Percentiles rank a stretch among this genome's conserved stretches.
Evolutionary conservation across 2,329 filamentous ascomycete genomes (phyloP).

Genomic region (Periglandula ipomoeae): DNA sequence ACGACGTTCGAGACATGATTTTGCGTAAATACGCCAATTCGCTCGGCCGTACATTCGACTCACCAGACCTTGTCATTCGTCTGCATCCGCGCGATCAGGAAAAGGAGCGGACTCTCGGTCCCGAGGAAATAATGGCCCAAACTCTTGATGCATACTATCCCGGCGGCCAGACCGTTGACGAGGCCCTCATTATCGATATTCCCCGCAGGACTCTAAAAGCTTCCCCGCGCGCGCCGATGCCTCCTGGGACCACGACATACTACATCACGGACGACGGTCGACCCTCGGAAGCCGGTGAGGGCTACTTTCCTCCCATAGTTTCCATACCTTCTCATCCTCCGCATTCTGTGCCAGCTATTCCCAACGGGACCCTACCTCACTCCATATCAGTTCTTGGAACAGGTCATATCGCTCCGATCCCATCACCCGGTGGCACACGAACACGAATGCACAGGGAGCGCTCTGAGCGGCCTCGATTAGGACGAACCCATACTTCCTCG

Average conservation of each 20-base stretch:
- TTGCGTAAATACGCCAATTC: conserved; percentile 91
- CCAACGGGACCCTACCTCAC: conserved; percentile 32
- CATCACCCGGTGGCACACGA: conserved; percentile 66
- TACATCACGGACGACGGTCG: conserved; percentile 53
- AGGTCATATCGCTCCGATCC: conserved; percentile 69
- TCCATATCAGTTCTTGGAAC: conserved; percentile 76
- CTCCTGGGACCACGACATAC: conserved; percentile 36
- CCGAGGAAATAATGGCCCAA: conserved; percentile 74
- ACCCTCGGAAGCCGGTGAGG: conserved; percentile 60
- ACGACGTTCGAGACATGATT: conserved; percentile 89
- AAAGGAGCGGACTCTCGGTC: conserved; percentile 62
- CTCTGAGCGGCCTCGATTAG: conserved; percentile 50
- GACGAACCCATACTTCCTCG: conserved; percentile 69
- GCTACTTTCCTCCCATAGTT: conserved; percentile 72
- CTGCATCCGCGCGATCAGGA: conserved; percentile 62
- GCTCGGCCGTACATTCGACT: conserved; percentile 77
- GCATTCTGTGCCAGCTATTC: conserved; percentile 27
- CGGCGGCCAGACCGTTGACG: conserved; percentile 76
- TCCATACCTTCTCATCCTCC: conserved; percentile 32
- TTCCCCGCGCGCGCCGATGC: conserved; percentile 55
- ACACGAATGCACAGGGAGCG: conserved; percentile 47
- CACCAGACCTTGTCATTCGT: conserved; percentile 77
- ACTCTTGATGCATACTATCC: conserved; percentile 78
- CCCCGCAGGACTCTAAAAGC: conserved; percentile 72
- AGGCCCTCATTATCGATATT: conserved; percentile 86